Conservation (phyloP, 2,329 filamentous ascomycete species). For the Monilinia vaccinii-corymbosi region DNA sequence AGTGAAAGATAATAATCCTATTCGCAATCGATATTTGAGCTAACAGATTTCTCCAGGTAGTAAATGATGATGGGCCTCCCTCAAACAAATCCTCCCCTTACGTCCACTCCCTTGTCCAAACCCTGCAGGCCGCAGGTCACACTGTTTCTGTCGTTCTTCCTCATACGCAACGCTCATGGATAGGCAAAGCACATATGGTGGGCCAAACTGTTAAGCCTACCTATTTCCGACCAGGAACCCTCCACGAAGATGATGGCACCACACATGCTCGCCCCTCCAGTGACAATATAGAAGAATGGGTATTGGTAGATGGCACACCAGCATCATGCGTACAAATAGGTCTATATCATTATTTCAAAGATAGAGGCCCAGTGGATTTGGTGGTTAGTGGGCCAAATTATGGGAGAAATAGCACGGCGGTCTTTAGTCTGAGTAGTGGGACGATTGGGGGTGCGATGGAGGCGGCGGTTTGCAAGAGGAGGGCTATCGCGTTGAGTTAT, state of each 20-base stretch:
- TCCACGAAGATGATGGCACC: constrained; percentile 56
- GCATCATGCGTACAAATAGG: constrained; percentile 77
- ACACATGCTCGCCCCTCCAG: constrained; percentile 49
- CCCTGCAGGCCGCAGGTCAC: constrained; percentile 68
- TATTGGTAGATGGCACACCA: constrained; percentile 72
- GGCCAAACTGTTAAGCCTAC: constrained; percentile 75
- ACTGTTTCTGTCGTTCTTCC: constrained; percentile 87
- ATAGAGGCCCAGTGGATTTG: constrained; percentile 63
- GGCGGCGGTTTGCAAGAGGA: constrained; percentile 60
- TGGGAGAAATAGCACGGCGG: constrained; percentile 70
- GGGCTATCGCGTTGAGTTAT: constrained; percentile 75
- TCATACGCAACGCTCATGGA: constrained; percentile 90
- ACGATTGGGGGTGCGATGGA: constrained; percentile 72
- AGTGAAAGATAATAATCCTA: constrained; percentile 17
- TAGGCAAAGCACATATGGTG: constrained; percentile 95
- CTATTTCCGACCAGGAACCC: constrained; percentile 65
- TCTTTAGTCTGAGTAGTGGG: constrained; percentile 70
- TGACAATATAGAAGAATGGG: constrained; percentile 62
- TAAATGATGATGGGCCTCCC: constrained; percentile 76
- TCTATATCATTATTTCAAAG: constrained; percentile 67
- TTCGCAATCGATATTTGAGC: background rate
- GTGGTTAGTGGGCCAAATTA: constrained; percentile 78
- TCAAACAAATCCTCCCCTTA: constrained; percentile 72
- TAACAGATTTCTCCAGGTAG: constrained; percentile 33
- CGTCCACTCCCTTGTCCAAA: constrained; percentile 62